Evolutionary conservation across 345 rosid species (phyloP).

Genomic region (Capsella bursapastoris): DNA sequence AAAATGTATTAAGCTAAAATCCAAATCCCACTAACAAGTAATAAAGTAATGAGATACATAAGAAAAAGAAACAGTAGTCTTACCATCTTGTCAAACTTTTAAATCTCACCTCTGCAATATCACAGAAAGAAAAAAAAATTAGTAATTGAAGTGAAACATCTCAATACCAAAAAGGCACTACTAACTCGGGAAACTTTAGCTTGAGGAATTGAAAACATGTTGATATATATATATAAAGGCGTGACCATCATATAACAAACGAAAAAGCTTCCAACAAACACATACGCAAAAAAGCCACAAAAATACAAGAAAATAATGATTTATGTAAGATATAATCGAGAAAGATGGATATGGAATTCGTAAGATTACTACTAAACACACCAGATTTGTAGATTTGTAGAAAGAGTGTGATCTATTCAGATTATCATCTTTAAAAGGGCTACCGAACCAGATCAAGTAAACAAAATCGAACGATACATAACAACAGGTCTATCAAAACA

Average conservation of each 20-base stretch:
- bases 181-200: no score
- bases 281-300: no score
- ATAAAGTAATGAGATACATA: background rate
- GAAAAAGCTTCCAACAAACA: no score
- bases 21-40: background rate
- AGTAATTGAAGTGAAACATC: background rate
- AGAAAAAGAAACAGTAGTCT: background rate
- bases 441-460: background rate
- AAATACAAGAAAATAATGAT: no score
- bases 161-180: background rate
- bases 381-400: background rate
- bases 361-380: background rate
- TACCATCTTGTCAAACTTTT: conserved; percentile 40
- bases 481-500: background rate
- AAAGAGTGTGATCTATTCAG: background rate
- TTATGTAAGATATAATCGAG: no score
- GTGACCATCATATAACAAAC: no score
- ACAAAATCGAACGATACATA: no score
- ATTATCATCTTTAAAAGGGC: background rate
- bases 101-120: conserved; percentile 38
- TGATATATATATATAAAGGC: background rate
- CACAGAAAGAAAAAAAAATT: background rate
- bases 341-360: no score
- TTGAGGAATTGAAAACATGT: background rate
- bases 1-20: background rate